Base-by-base conservation (phyloP, 805 yeast species). In the Wickerhamiella siamensis region DNA sequence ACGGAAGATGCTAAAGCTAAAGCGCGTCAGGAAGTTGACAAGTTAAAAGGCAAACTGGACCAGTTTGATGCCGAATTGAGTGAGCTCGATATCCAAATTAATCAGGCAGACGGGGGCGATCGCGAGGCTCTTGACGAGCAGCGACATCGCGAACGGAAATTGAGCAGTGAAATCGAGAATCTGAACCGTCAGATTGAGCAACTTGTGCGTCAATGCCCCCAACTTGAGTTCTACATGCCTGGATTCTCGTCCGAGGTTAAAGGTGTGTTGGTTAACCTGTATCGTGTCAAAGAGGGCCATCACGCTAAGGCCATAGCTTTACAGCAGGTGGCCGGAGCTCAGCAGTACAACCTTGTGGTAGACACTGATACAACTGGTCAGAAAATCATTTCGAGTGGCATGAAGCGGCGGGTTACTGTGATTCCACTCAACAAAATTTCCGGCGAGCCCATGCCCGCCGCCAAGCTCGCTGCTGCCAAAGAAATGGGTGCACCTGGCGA, bases 271-370 rank as follows among this genome's bases (percentile, higher is more conserved):
- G 95, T 94, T 2, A 91, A 82, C 54, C 63, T 91, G 39, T 84
- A 93, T 56, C 60, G 68, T 1, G 56, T 91, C 17, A 70, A 71
- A 15, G 75, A 77, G 35, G 56, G 66, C 1, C 73, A 79, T 38
- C 56, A 62, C 42, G 71, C 72, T 20, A 75, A 77, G 41, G 79
- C 94, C 1, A 67, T 78, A 20, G 98, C 99, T 1, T 64, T 91
- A 29, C 96, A 91, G 60, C 79, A 83, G 2, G 79, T 94, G 57
- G 98, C 96, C 2, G 99, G 98, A 38, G 93, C 88, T 4, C 69
- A 87, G 51, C 61, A 93, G 24, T 93, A 75, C 58, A 86, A 87
- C 53, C 82, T 93, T 29, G 84, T 91, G 39, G 97, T 93, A 24
- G 96, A 86, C 52, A 78, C 74, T 47, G 93, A 88, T 44, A 74